These are phyloP conservation scores for Pilaira anomala DNA, from an alignment of 192 early-diverging fungal genomes.

Conservation along the genomic window DNA sequence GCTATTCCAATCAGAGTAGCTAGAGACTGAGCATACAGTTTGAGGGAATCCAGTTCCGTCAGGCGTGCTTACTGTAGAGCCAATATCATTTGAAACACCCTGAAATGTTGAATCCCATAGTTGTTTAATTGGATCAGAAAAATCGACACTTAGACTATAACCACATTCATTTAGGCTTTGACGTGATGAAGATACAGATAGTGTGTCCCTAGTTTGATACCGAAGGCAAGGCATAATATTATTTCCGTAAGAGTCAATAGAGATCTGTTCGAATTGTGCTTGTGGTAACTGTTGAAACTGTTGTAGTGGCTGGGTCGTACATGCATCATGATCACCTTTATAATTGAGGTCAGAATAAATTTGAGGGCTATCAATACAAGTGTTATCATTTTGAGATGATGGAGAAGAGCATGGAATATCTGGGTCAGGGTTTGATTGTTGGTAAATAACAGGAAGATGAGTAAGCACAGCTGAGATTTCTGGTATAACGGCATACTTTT, in stretches of 20 bases:
- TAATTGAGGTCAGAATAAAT: background rate
- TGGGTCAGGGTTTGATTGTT: background rate
- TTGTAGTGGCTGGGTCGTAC: too few relatives aligned
- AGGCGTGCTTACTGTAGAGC: too few relatives aligned
- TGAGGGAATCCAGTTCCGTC: too few relatives aligned
- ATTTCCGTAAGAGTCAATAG: too few relatives aligned
- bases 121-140: background rate
- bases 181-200: background rate
- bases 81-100: background rate
- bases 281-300: background rate
- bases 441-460: background rate
- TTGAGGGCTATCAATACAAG: background rate
- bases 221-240: background rate
- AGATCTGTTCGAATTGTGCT: background rate
- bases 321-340: background rate
- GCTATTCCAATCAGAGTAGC: too few relatives aligned
- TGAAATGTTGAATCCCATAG: background rate
- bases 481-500: background rate
- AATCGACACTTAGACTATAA: background rate
- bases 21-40: too few relatives aligned
- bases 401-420: background rate
- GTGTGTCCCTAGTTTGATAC: background rate
- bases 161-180: background rate
- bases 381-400: background rate
- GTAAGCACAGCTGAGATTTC: background rate